These are phyloP conservation scores for Wickerhamiella dianesei DNA, from an alignment of 805 yeast species.

Conservation along the genomic window DNA sequence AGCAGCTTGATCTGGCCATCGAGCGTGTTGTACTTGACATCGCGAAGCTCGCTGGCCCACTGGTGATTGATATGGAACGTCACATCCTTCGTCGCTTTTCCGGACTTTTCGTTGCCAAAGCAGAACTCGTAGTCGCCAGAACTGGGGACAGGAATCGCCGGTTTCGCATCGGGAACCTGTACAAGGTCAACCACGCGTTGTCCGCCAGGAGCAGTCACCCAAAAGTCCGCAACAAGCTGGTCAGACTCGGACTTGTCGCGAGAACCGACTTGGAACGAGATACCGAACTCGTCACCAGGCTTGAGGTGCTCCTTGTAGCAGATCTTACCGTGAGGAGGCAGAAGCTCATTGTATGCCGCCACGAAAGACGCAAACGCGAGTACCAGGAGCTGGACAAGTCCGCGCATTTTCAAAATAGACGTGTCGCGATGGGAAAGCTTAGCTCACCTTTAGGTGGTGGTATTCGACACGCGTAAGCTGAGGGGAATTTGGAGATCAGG, in stretches of 20 bases:
- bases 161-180: slow-evolving; percentile 70
- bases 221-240: slow-evolving; percentile 43
- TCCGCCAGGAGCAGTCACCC: slow-evolving; percentile 37
- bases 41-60: slow-evolving; percentile 53
- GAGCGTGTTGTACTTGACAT: slow-evolving; percentile 65
- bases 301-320: slow-evolving; percentile 80
- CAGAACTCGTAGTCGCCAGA: slow-evolving; percentile 76
- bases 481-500: no score
- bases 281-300: slow-evolving; percentile 72
- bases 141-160: slow-evolving; percentile 47
- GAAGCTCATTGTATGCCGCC: slow-evolving; percentile 63
- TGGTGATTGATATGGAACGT: slow-evolving; percentile 93
- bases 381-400: slow-evolving; percentile 1
- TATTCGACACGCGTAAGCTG: no score
- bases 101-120: slow-evolving; percentile 74
- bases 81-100: slow-evolving; percentile 69
- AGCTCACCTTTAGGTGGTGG: background rate
- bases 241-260: slow-evolving; percentile 38
- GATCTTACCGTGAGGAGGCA: slow-evolving; percentile 71
- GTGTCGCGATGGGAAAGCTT: background rate
- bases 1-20: slow-evolving; percentile 73
- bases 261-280: slow-evolving; percentile 87
- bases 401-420: background rate
- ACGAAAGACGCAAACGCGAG: slow-evolving; percentile 9
- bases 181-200: slow-evolving; percentile 37